Percentiles rank a stretch among this genome's conserved stretches.
Conservation (phyloP, 1,284 basidiomycete species). For the Mycena sp. region DNA sequence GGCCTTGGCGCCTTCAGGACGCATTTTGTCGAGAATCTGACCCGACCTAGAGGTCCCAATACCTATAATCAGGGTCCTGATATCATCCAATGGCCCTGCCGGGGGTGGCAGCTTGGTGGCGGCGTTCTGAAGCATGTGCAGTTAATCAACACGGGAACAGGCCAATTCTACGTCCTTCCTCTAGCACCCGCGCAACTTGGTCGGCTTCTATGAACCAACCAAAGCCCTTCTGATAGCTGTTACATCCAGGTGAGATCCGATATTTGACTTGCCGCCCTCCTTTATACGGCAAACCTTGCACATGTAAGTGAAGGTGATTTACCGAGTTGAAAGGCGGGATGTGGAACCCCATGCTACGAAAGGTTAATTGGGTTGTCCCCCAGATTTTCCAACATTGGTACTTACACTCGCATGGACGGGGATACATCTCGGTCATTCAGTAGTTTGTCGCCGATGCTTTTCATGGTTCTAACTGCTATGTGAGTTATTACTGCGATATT, state of each 20-base stretch:
- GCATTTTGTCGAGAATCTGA: too few species aligned
- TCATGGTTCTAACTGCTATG: constrained; percentile 67
- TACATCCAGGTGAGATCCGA: constrained; percentile 53
- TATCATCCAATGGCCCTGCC: too few species aligned
- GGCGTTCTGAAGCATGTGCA: background rate
- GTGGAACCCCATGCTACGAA: constrained; percentile 74
- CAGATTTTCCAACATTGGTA: background rate
- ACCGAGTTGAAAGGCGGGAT: constrained; percentile 87
- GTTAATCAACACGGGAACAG: constrained; percentile 62
- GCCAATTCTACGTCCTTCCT: constrained; percentile 60
- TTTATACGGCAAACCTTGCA: constrained; percentile 75
- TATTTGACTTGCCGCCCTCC: constrained; percentile 62
- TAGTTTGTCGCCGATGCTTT: constrained; percentile 61
- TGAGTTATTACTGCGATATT: background rate
- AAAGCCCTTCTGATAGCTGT: constrained; percentile 67
- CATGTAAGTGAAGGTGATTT: constrained; percentile 83
- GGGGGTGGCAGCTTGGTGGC: too few species aligned
- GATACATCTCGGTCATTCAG: constrained; percentile 58
- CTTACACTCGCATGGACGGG: constrained; percentile 55
- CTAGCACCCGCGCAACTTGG: constrained; percentile 72
- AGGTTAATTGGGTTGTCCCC: background rate
- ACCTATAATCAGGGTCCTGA: too few species aligned
- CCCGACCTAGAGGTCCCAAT: too few species aligned
- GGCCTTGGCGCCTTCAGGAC: too few species aligned
- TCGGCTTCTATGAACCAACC: constrained; percentile 80